Evolutionary conservation across 257 asterid species (phyloP).

Genomic region (Solanum gracilifrons): DNA sequence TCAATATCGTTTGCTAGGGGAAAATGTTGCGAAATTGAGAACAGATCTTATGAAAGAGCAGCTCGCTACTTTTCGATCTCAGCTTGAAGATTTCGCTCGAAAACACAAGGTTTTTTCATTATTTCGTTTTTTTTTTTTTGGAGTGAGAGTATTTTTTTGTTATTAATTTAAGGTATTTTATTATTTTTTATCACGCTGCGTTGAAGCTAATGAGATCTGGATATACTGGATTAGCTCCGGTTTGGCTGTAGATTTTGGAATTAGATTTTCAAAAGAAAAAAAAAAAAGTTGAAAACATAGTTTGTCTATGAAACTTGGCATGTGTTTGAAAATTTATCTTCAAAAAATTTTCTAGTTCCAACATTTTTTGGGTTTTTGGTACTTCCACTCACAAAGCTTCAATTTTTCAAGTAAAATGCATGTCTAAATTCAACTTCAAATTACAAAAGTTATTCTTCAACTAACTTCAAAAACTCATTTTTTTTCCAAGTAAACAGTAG

Average conservation of each 20-base stretch:
- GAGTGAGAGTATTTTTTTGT: not conserved
- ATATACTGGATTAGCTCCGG: not conserved
- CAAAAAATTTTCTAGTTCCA: not conserved
- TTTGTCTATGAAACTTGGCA: not conserved
- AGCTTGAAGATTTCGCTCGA: conserved; percentile 90
- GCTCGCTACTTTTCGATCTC: conserved; percentile 87
- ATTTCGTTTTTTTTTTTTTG: not conserved
- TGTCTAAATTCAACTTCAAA: too few relatives aligned
- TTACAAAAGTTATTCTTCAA: too few relatives aligned
- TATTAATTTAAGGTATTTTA: too few relatives aligned
- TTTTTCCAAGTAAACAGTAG: not conserved
- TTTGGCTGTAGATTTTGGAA: not conserved
- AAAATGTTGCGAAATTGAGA: conserved; percentile 90
- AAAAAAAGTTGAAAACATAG: too few relatives aligned
- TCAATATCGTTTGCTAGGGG: conserved; percentile 81
- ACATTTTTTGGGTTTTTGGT: too few relatives aligned
- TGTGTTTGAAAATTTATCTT: not conserved
- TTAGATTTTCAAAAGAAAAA: too few relatives aligned
- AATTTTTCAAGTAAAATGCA: too few relatives aligned
- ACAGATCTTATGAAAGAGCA: conserved; percentile 96
- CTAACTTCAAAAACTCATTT: not conserved
- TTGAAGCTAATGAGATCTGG: not conserved
- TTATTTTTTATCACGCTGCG: too few relatives aligned
- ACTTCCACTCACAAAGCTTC: too few relatives aligned
- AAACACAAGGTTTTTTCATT: conserved; percentile 63